Percentiles rank a stretch among this genome's conserved stretches.
Evolutionary conservation across 306 rosid genomes (phyloP).

Genomic region (Quercus gilva): DNA sequence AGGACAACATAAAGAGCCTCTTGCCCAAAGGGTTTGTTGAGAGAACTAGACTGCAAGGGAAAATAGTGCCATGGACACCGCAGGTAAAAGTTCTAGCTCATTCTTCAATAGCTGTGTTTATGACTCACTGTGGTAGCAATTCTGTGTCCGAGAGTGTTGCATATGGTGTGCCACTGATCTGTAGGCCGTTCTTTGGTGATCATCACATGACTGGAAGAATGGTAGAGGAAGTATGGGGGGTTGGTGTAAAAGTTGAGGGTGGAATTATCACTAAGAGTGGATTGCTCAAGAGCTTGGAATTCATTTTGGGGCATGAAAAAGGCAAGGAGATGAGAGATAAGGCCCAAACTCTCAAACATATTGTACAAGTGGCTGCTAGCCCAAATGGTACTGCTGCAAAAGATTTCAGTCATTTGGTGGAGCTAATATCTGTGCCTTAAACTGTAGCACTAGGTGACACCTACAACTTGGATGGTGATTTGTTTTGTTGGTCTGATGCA

Average conservation of each 20-base stretch:
- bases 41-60: constrained; percentile 25
- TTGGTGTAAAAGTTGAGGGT: constrained; percentile 40
- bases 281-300: constrained; percentile 34
- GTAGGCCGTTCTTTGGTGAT: constrained; percentile 52
- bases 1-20: neutral
- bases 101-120: constrained; percentile 36
- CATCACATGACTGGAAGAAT: constrained; percentile 32
- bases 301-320: constrained; percentile 27
- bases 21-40: constrained; percentile 44
- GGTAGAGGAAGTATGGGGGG: constrained; percentile 45
- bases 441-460: too few relatives aligned
- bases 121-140: constrained; percentile 52
- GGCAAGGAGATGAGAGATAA: constrained; percentile 41
- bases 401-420: constrained; percentile 26
- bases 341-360: constrained; percentile 15
- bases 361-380: constrained; percentile 22
- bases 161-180: constrained; percentile 51
- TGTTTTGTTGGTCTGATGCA: too few relatives aligned
- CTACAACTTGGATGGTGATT: too few relatives aligned
- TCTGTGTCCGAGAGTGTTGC: constrained; percentile 46
- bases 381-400: constrained; percentile 27
- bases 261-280: constrained; percentile 43
- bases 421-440: constrained; percentile 12
- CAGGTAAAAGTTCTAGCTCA: constrained; percentile 45
- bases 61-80: constrained; percentile 51